phyloP scores from a whole-genome alignment of 169 alveolate genomes.

The Cryptosporidium sp. region DNA sequence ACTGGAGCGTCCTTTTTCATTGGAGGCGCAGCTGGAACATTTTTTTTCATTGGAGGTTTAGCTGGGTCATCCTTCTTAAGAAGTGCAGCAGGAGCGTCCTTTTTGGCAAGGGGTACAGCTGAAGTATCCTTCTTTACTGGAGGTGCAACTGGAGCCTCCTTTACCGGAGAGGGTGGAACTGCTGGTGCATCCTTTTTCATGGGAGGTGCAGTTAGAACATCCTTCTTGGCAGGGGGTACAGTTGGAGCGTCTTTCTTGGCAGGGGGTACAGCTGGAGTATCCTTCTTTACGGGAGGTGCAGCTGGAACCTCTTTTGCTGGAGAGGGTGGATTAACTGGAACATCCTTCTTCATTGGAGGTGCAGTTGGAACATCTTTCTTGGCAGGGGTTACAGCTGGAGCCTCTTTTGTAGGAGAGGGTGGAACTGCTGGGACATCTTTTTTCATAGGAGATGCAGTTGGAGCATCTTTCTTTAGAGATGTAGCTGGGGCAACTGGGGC shows the following conservation, averaged over 20 bases:
- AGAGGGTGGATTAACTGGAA: not conserved
- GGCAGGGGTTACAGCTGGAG: not conserved
- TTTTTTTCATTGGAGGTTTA: constrained; percentile 5
- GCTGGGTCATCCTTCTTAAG: not conserved
- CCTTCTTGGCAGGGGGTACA: constrained; percentile 4
- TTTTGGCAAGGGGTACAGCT: not conserved
- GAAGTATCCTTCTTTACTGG: not conserved
- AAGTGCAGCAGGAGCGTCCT: not conserved
- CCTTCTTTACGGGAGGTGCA: not conserved
- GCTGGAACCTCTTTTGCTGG: not conserved
- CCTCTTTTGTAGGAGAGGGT: not conserved
- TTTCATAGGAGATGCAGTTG: not conserved
- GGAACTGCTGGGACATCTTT: constrained; percentile 15
- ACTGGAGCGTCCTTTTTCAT: constrained; percentile 34
- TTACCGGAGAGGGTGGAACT: not conserved
- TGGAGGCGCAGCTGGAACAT: not conserved
- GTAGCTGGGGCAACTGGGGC: not conserved
- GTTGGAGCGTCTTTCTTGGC: not conserved
- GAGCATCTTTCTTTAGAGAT: not conserved
- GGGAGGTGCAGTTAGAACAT: not conserved
- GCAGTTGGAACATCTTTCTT: constrained; percentile 7
- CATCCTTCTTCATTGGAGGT: not conserved
- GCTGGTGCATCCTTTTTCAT: not conserved
- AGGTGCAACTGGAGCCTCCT: constrained; percentile 16
- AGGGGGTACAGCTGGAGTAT: constrained; percentile 12